phyloP scores from a whole-genome alignment of 2,329 filamentous ascomycete species.

The Ophiocordyceps camponoti-floridani region DNA sequence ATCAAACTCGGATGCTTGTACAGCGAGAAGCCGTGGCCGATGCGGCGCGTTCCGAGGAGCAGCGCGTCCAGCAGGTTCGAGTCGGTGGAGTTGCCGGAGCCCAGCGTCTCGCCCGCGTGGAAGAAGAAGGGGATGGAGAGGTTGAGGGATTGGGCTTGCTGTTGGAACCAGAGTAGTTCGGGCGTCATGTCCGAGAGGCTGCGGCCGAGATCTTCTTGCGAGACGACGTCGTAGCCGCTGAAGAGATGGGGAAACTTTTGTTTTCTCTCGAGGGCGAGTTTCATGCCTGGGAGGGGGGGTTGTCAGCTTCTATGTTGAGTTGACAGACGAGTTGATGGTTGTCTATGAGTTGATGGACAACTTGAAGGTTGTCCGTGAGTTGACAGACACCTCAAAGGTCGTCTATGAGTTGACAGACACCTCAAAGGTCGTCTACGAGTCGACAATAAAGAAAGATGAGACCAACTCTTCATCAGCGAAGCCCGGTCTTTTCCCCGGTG shows the following conservation, averaged over 20 bases:
- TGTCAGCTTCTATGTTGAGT: background rate
- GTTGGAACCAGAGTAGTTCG: background rate
- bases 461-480: background rate
- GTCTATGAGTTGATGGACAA: no score
- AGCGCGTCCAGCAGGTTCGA: background rate
- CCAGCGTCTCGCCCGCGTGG: background rate
- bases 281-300: background rate
- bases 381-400: no score
- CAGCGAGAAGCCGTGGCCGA: background rate
- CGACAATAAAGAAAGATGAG: background rate
- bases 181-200: background rate
- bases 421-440: no score
- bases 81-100: background rate
- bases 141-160: background rate
- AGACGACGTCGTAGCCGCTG: conserved; percentile 1
- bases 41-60: background rate
- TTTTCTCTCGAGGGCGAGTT: background rate
- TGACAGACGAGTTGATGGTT: no score
- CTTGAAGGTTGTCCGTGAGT: no score
- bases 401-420: no score
- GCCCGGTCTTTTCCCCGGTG: background rate
- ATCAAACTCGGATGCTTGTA: background rate
- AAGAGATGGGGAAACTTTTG: background rate
- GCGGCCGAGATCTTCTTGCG: background rate
- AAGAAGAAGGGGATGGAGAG: conserved; percentile 1